Conservation (phyloP, 2,329 filamentous ascomycete species). For the Trichoderma cornu-damae region DNA sequence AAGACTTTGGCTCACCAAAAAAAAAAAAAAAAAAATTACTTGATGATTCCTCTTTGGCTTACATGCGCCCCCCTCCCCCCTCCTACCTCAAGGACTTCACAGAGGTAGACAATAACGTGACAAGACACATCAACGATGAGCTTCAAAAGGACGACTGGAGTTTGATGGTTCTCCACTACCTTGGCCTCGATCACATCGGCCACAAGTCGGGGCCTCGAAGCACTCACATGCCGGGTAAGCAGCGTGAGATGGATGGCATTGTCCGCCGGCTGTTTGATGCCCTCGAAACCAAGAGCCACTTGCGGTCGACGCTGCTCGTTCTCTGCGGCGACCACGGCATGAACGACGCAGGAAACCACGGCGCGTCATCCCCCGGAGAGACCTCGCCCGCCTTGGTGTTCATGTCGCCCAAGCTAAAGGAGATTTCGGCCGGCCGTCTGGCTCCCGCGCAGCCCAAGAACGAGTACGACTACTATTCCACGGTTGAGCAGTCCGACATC, state of each 20-base stretch:
- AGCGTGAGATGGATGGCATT: slow-evolving; percentile 86
- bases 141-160: slow-evolving; percentile 78
- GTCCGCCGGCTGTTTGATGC: slow-evolving; percentile 70
- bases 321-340: slow-evolving; percentile 96
- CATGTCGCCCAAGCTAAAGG: slow-evolving; percentile 73
- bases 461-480: slow-evolving; percentile 78
- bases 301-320: slow-evolving; percentile 74
- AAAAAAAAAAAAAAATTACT: background rate
- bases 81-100: slow-evolving; percentile 86
- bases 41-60: background rate
- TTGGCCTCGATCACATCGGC: slow-evolving; percentile 94
- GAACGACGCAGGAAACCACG: slow-evolving; percentile 97
- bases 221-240: slow-evolving; percentile 87
- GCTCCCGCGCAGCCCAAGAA: slow-evolving; percentile 56
- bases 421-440: slow-evolving; percentile 41
- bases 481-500: slow-evolving; percentile 90
- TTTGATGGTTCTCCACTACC: slow-evolving; percentile 88
- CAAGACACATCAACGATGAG: slow-evolving; percentile 76
- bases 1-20: slow-evolving; percentile 42
- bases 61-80: slow-evolving; percentile 12
- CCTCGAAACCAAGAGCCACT: slow-evolving; percentile 64
- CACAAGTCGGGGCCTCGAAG: slow-evolving; percentile 90
- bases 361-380: slow-evolving; percentile 87
- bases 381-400: slow-evolving; percentile 91
- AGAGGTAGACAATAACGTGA: slow-evolving; percentile 97